A percentile compares a stretch with the other conserved stretches of the same genome.
phyloP scores from a whole-genome alignment of 148 eudicot species.

The Camellia sinensis region DNA sequence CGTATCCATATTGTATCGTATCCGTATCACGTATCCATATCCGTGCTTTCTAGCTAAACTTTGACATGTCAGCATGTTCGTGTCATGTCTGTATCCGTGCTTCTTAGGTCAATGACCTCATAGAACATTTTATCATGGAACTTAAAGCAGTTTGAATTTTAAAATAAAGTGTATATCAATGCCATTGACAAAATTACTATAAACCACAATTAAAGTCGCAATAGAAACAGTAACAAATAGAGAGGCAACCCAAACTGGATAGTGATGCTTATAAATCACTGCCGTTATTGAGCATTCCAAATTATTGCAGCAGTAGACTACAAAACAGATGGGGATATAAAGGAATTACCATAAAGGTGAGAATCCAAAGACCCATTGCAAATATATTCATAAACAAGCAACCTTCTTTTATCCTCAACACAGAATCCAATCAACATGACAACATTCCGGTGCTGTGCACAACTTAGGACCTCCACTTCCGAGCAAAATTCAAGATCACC shows the following conservation, averaged over 20 bases:
- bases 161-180: not conserved
- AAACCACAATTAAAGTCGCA: not conserved
- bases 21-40: too few relatives aligned
- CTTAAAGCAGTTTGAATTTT: not conserved
- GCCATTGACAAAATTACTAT: not conserved
- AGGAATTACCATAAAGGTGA: conserved; percentile 73
- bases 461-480: conserved; percentile 85
- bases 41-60: too few relatives aligned
- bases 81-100: too few relatives aligned
- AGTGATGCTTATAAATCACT: not conserved
- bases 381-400: conserved; percentile 81
- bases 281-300: not conserved
- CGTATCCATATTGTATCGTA: too few relatives aligned
- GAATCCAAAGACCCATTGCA: conserved; percentile 84
- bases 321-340: not conserved
- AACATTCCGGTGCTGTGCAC: conserved; percentile 94
- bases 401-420: conserved; percentile 62
- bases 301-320: not conserved
- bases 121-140: not conserved
- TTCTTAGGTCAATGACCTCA: too few relatives aligned
- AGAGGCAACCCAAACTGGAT: not conserved
- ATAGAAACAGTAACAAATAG: not conserved
- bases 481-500: conserved; percentile 82
- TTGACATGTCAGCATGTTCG: too few relatives aligned
- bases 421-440: conserved; percentile 81